phyloP scores from a whole-genome alignment of 805 yeast genomes.

The Saccharomycopsis fermentans region DNA sequence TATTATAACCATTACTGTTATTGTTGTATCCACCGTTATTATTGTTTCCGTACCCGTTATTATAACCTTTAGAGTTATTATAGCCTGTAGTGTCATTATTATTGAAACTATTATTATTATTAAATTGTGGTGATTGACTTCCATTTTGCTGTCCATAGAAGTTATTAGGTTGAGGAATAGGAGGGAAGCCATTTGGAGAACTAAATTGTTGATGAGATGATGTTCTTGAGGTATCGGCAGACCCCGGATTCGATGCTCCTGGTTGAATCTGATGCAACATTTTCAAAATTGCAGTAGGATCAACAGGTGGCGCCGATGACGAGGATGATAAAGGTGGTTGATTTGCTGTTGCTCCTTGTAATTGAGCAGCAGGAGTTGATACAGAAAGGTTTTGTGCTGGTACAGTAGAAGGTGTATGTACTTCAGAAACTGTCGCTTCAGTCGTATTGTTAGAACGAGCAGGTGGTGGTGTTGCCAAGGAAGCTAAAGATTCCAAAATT shows the following conservation, averaged over 20 bases:
- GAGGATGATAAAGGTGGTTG: not conserved
- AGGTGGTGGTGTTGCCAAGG: conserved; percentile 37
- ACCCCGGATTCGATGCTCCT: not conserved
- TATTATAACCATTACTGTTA: conserved; percentile 6
- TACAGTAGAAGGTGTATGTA: conserved; percentile 21
- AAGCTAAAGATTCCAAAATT: conserved; percentile 60
- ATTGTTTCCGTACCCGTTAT: conserved; percentile 4
- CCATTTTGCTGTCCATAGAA: conserved; percentile 4
- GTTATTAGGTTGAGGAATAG: conserved; percentile 10
- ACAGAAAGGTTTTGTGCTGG: not conserved
- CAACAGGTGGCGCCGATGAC: conserved; percentile 17
- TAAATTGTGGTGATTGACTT: conserved; percentile 10
- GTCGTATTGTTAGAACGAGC: conserved; percentile 24
- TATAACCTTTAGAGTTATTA: conserved; percentile 5
- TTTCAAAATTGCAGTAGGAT: conserved; percentile 34
- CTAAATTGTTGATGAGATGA: conserved; percentile 18
- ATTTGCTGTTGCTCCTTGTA: not conserved
- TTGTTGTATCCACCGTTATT: conserved; percentile 2
- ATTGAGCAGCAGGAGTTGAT: conserved; percentile 2
- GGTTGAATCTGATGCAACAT: conserved; percentile 28
- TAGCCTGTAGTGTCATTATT: not conserved
- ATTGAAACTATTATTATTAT: not conserved
- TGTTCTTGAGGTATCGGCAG: conserved; percentile 14
- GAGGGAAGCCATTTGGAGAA: conserved; percentile 6
- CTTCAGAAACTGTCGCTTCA: conserved; percentile 9